Evolutionary conservation across 1,284 basidiomycete species (phyloP).

Genomic region (Limonomyces culmigenus): DNA sequence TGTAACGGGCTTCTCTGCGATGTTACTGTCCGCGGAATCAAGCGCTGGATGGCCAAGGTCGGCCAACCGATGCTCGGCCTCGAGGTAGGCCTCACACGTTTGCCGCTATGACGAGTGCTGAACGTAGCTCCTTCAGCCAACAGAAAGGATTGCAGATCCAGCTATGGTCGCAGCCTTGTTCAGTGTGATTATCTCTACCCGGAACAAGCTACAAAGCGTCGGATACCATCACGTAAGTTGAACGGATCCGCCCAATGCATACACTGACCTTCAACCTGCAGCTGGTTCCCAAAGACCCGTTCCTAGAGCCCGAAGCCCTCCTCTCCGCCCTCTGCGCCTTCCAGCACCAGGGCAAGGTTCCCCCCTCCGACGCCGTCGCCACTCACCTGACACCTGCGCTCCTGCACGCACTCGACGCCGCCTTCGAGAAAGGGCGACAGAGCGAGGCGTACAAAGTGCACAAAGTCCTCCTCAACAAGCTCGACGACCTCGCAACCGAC

Average conservation of each 20-base stretch:
- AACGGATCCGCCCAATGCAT: background rate
- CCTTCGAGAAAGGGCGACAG: slow-evolving; percentile 33
- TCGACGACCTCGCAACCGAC: slow-evolving; percentile 26
- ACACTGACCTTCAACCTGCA: slow-evolving; percentile 10
- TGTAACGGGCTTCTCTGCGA: slow-evolving; percentile 59
- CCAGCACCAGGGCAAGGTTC: slow-evolving; percentile 9
- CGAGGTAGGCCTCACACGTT: slow-evolving; percentile 25
- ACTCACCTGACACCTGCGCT: slow-evolving; percentile 26
- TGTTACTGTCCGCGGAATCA: slow-evolving; percentile 48
- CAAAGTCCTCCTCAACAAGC: slow-evolving; percentile 33
- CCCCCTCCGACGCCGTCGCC: slow-evolving; percentile 5
- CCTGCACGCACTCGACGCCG: slow-evolving; percentile 26
- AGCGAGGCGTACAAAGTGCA: slow-evolving; percentile 44
- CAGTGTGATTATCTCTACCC: slow-evolving; percentile 42
- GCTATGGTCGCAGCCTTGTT: slow-evolving; percentile 48
- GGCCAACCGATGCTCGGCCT: slow-evolving; percentile 41
- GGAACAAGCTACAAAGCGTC: slow-evolving; percentile 49
- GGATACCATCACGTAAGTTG: slow-evolving; percentile 22
- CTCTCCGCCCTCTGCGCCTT: slow-evolving; percentile 12
- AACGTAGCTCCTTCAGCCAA: slow-evolving; percentile 25
- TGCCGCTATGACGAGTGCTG: slow-evolving; percentile 2
- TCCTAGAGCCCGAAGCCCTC: slow-evolving; percentile 46
- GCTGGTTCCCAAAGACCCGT: slow-evolving; percentile 57
- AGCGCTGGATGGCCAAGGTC: slow-evolving; percentile 45
- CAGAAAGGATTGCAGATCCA: slow-evolving; percentile 57